Percentiles rank a stretch among this genome's conserved stretches.
phyloP scores from a whole-genome alignment of 1,284 basidiomycete genomes.

The Apiotrichum sp. region DNA sequence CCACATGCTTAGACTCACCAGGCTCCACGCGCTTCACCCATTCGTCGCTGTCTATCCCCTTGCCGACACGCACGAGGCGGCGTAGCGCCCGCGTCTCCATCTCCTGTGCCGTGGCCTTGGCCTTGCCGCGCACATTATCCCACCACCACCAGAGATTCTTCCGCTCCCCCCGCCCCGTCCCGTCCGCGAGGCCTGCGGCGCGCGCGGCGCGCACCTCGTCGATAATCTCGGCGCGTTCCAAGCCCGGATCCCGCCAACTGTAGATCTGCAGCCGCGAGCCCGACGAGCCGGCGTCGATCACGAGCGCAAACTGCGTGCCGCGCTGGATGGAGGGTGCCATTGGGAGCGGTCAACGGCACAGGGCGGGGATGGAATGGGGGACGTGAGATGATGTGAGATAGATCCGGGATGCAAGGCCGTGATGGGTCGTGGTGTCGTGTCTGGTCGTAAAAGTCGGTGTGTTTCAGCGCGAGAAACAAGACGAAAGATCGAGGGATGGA shows the following conservation, averaged over 20 bases:
- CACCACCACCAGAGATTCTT: constrained; percentile 30
- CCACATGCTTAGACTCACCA: constrained; percentile 54
- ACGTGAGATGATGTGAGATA: too few species aligned
- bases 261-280: constrained; percentile 95
- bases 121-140: constrained; percentile 31
- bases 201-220: constrained; percentile 31
- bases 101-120: constrained; percentile 33
- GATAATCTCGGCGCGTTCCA: constrained; percentile 48
- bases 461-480: too few species aligned
- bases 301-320: constrained; percentile 78
- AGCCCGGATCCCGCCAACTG: constrained; percentile 82
- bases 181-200: constrained; percentile 3
- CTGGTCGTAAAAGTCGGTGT: too few species aligned
- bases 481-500: too few species aligned
- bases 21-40: constrained; percentile 94
- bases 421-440: too few species aligned
- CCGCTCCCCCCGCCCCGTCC: neutral
- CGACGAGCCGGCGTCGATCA: constrained; percentile 96
- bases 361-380: too few species aligned
- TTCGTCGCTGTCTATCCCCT: constrained; percentile 73
- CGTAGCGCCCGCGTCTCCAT: constrained; percentile 41
- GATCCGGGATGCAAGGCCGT: too few species aligned
- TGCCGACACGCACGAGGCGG: constrained; percentile 76
- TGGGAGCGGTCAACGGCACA: neutral
- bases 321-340: constrained; percentile 42